Percentiles rank a stretch among this genome's conserved stretches.
Evolutionary conservation across 768 basidiomycete genomes (phyloP).

Genomic region (Pisolithus sp.): DNA sequence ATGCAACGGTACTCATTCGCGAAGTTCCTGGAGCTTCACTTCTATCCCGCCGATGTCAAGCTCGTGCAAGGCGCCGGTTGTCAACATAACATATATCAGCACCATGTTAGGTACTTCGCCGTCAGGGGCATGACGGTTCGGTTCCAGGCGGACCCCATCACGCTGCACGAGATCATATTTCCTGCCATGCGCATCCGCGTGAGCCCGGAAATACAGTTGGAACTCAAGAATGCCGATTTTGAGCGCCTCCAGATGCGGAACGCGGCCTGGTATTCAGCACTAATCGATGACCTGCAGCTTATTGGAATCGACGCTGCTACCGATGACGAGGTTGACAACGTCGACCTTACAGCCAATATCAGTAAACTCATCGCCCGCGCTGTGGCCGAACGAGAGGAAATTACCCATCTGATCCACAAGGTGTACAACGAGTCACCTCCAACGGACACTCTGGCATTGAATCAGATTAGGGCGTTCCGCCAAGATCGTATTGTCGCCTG

Average conservation of each 20-base stretch:
- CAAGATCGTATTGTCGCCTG: constrained; percentile 96
- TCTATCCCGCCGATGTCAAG: constrained; percentile 85
- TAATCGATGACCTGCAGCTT: constrained; percentile 69
- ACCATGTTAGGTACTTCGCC: constrained; percentile 90
- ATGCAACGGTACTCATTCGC: constrained; percentile 93
- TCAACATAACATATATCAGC: constrained; percentile 88
- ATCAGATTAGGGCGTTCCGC: constrained; percentile 75
- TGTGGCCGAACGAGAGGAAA: constrained; percentile 68
- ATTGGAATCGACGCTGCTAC: constrained; percentile 76
- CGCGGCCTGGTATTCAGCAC: constrained; percentile 63
- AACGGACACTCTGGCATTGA: constrained; percentile 83
- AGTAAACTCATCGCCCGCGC: constrained; percentile 65
- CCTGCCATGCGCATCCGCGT: constrained; percentile 85
- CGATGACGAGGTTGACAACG: constrained; percentile 69
- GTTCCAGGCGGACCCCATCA: constrained; percentile 80
- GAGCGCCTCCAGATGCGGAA: constrained; percentile 68
- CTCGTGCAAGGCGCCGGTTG: constrained; percentile 86
- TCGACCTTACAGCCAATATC: constrained; percentile 53
- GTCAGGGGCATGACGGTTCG: constrained; percentile 78
- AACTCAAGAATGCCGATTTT: constrained; percentile 90
- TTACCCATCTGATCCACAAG: constrained; percentile 63
- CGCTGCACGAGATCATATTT: constrained; percentile 80
- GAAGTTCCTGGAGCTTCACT: constrained; percentile 93
- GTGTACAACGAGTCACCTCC: constrained; percentile 77
- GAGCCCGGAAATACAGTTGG: constrained; percentile 79